Conservation (phyloP, 2,329 filamentous ascomycete genomes). For the Ophiostoma australiae region DNA sequence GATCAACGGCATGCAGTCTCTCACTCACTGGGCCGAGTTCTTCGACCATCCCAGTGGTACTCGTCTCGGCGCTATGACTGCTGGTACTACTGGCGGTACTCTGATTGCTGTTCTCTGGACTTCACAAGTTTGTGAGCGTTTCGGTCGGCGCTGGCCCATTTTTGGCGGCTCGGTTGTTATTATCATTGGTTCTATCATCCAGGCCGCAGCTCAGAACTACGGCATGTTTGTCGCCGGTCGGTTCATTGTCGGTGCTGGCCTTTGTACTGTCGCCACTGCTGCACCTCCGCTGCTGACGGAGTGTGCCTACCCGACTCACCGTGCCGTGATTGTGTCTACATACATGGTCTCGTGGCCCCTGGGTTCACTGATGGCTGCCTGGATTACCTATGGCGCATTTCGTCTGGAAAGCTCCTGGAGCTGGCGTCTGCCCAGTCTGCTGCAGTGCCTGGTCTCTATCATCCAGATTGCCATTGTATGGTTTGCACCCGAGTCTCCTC, state of each 20-base stretch:
- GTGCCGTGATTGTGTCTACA: slow-evolving; percentile 67
- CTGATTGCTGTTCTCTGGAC: slow-evolving; percentile 20
- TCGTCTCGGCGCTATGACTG: slow-evolving; percentile 33
- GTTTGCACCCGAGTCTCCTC: slow-evolving; percentile 25
- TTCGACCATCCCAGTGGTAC: slow-evolving; percentile 33
- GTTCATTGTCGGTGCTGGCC: slow-evolving; percentile 61
- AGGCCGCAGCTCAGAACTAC: slow-evolving; percentile 59
- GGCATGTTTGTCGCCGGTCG: slow-evolving; percentile 66
- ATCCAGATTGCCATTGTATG: slow-evolving; percentile 22
- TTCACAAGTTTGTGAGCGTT: slow-evolving; percentile 43
- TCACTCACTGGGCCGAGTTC: slow-evolving; percentile 33
- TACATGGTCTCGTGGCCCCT: slow-evolving; percentile 82
- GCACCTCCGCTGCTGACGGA: slow-evolving; percentile 40
- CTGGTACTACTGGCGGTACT: slow-evolving; percentile 16
- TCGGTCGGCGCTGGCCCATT: slow-evolving; percentile 69
- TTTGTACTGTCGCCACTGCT: slow-evolving; percentile 41
- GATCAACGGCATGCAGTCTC: slow-evolving; percentile 36
- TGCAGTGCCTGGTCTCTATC: slow-evolving; percentile 35
- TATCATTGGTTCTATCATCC: slow-evolving; percentile 64
- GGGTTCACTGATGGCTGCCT: slow-evolving; percentile 65
- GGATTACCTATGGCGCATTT: slow-evolving; percentile 63
- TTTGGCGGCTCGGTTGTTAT: slow-evolving; percentile 66
- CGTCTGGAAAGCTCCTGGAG: slow-evolving; percentile 29
- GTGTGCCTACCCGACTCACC: slow-evolving; percentile 70
- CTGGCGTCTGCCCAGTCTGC: slow-evolving; percentile 41